phyloP scores from a whole-genome alignment of 352 stramenopile genomes.

The Phytophthora colocasiae region DNA sequence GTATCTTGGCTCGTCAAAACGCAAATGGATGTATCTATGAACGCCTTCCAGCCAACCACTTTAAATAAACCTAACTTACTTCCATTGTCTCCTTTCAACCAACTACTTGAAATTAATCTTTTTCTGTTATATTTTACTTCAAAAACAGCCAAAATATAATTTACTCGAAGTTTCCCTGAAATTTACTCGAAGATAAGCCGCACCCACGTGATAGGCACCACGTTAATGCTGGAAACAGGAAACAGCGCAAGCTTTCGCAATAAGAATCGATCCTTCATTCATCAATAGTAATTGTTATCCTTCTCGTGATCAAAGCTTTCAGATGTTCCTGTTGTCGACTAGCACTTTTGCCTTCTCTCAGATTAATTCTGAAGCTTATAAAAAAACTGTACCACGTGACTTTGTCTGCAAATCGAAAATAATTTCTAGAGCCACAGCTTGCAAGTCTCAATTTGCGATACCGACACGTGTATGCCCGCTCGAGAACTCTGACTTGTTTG shows the following conservation, averaged over 20 bases:
- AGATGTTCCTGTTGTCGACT: neutral
- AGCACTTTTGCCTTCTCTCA: constrained; percentile 5
- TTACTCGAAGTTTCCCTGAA: too few species aligned
- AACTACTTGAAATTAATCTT: too few species aligned
- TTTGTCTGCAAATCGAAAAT: constrained; percentile 15
- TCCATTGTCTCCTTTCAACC: too few species aligned
- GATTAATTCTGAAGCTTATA: constrained; percentile 4
- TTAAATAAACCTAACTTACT: too few species aligned
- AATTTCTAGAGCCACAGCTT: constrained; percentile 10
- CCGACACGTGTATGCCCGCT: neutral
- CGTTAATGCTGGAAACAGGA: neutral
- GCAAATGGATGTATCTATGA: too few species aligned
- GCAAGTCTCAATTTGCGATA: neutral
- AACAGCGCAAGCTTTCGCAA: neutral
- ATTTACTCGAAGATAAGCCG: too few species aligned
- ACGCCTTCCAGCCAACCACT: too few species aligned
- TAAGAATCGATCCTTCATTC: neutral
- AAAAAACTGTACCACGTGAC: neutral
- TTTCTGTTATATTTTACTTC: too few species aligned
- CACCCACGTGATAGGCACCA: neutral
- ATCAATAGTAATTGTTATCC: neutral
- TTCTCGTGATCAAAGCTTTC: too few species aligned
- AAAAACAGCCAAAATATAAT: too few species aligned
- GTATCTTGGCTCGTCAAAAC: too few species aligned
- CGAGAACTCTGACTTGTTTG: neutral